Base-by-base conservation (phyloP, 768 basidiomycete genomes). In the Tylopilus intermedius region DNA sequence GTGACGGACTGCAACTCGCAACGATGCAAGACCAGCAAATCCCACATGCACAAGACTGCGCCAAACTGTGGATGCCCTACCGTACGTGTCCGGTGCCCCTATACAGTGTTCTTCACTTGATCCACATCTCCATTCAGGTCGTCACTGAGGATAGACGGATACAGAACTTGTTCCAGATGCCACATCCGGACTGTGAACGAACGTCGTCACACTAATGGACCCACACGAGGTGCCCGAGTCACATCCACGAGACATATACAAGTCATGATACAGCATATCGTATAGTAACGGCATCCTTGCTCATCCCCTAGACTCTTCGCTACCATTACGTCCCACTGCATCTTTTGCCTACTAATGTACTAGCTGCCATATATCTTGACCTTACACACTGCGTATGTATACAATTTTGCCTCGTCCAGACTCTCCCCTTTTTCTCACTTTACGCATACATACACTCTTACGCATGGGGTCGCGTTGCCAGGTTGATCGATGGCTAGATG, bases 61-160 rank as follows among this genome's bases (percentile, higher is more conserved):
- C 54, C 29, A 21, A 71, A 72, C 32, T 71, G 70, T 45, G 69
- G 65, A 22, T 71, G 70, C 24, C 45, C 56, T 14, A 1, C 59
- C 29, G 72, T 69, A 35, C 45, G 66, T 61, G 13, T 44, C 44
- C 37, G 10, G 39, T 5, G 27, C 51, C 54, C 67, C 62, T 59
- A 58, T 59, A 26, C 13, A 30, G 7, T 30, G 29, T 15, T 13
- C 15, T 11, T 11, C 10, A 2, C 35, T 11, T 7, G 15, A 6
- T n/a, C 21, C 53, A 54, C 6, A 61, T 30, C 30, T 7, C 5
- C 13, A 9, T 13, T 27, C 45, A 71, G 70, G 59, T 73, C 13
- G 59, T 72, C 0, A 73, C 71, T 15, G 71, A 71, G 18, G 50
- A 70, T 50, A 62, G 69, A 26, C 69, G 64, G 29, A 72, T 71